A percentile compares a stretch with the other conserved stretches of the same genome.
Evolutionary conservation across 1,284 basidiomycete species (phyloP).

Genomic region (Kwoniella shivajii): DNA sequence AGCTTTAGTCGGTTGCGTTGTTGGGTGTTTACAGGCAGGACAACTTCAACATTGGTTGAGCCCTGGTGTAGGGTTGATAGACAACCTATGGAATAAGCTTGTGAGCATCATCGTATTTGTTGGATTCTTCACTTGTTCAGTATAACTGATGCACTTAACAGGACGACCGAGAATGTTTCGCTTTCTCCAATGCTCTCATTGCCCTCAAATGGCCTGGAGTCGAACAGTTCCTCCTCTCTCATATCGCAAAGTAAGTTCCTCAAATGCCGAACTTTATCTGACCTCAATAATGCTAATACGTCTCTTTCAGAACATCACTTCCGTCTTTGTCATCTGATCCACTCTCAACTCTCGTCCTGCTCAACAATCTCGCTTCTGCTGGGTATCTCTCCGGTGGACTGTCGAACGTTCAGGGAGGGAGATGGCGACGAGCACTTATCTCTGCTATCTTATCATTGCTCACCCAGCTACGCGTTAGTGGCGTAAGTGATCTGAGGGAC

Average conservation of each 20-base stretch:
- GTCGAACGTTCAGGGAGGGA: conserved; percentile 51
- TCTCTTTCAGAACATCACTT: conserved; percentile 30
- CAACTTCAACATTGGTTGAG: conserved; percentile 54
- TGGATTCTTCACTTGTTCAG: no score
- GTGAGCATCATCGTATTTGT: conserved; percentile 24
- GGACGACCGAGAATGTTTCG: conserved; percentile 36
- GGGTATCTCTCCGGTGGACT: conserved; percentile 50
- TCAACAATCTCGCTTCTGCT: conserved; percentile 47
- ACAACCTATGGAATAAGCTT: conserved; percentile 44
- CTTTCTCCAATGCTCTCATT: conserved; percentile 48
- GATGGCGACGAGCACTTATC: conserved; percentile 47
- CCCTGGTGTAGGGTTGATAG: conserved; percentile 51
- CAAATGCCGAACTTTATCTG: background rate
- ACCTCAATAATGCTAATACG: background rate
- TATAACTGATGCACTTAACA: conserved; percentile 15
- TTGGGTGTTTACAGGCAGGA: conserved; percentile 45
- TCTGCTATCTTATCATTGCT: conserved; percentile 25
- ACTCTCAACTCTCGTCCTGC: conserved; percentile 43
- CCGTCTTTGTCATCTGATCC: conserved; percentile 36
- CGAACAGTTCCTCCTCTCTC: conserved; percentile 54
- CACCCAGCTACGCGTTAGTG: conserved; percentile 1
- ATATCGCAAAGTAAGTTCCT: conserved; percentile 41
- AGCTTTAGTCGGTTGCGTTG: conserved; percentile 35
- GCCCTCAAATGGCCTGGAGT: conserved; percentile 50
- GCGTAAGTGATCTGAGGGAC: conserved; percentile 17